These are phyloP conservation scores for Schizophyllum commune DNA, from an alignment of 1,284 basidiomycete genomes.

Conservation along the genomic window DNA sequence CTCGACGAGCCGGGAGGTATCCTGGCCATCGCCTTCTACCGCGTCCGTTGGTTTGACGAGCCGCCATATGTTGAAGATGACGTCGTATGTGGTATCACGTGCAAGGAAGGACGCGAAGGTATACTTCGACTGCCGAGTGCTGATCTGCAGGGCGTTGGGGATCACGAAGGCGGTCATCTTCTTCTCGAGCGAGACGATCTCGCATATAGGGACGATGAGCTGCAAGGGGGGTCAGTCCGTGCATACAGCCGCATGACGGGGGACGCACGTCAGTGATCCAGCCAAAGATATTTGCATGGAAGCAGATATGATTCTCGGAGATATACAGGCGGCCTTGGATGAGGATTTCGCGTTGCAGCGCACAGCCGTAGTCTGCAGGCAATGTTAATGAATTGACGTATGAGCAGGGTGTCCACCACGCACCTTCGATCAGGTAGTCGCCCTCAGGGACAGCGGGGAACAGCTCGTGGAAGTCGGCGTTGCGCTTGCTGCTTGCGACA, in stretches of 20 bases:
- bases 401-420: slow-evolving; percentile 13
- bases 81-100: slow-evolving; percentile 92
- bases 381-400: neutral
- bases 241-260: neutral
- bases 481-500: slow-evolving; percentile 91
- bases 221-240: slow-evolving; percentile 25
- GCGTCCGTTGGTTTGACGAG: slow-evolving; percentile 77
- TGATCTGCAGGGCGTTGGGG: slow-evolving; percentile 93
- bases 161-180: slow-evolving; percentile 99
- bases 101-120: slow-evolving; percentile 96
- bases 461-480: slow-evolving; percentile 92
- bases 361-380: slow-evolving; percentile 90
- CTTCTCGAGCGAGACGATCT: slow-evolving; percentile 89
- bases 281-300: slow-evolving; percentile 98
- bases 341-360: slow-evolving; percentile 91
- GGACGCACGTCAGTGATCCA: slow-evolving; percentile 91
- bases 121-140: slow-evolving; percentile 79
- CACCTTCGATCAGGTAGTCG: slow-evolving; percentile 97
- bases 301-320: slow-evolving; percentile 97
- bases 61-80: slow-evolving; percentile 95
- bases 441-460: slow-evolving; percentile 89
- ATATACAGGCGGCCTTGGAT: slow-evolving; percentile 96
- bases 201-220: slow-evolving; percentile 88
- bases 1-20: slow-evolving; percentile 20
- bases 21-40: slow-evolving; percentile 21